Base-by-base conservation (phyloP, 768 basidiomycete species). In the Lactarius akahatsu region DNA sequence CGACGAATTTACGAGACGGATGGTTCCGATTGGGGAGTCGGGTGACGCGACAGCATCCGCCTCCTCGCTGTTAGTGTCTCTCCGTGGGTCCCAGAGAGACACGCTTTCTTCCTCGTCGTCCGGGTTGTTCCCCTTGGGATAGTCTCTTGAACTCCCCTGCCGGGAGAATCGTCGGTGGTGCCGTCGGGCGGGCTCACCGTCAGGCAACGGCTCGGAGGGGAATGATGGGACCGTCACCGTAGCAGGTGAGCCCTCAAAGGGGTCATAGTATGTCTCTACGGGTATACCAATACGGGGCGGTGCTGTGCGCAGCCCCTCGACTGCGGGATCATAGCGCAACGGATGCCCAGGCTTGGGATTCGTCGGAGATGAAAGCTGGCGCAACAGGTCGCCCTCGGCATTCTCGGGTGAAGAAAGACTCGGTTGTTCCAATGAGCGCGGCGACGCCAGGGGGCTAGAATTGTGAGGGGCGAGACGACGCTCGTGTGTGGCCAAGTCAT, bases 31-130 rank as follows among this genome's bases (percentile, higher is more conserved):
- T 59, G 68, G 58, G 9, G 70, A 65, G 5, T 69, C 61, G 2
- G 64, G 52, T 20, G 61, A 45, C 13, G 43, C 13, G 26, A 30
- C 11, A 13, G 32, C 9, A 1, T 66, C 69, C 4, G 26, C 34
- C 18, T 61, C 63, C 13, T 65, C 68, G 28, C 41, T 57, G 32
- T 10, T 65, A 36, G 11, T 43, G 15, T 63, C 59, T 38, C 36
- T 18, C 41, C n/a, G 43, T 4, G 64, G 64, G 50, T 63, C 60
- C 68, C 83, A 86, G 62, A 90, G 70, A 58, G 85, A 81, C 60
- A 82, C 73, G 62, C 84, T 85, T 76, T 90, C 88, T 63, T 89
- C 88, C 58, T 74, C 73, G 61, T 90, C 88, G 70, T 86, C 84
- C 3, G 0, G 16, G 10, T 34, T 15, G 26, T 81, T 79, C 0